Evolutionary conservation across 2,329 filamentous ascomycete species (phyloP).

Genomic region (Ophiostoma ulmi): DNA sequence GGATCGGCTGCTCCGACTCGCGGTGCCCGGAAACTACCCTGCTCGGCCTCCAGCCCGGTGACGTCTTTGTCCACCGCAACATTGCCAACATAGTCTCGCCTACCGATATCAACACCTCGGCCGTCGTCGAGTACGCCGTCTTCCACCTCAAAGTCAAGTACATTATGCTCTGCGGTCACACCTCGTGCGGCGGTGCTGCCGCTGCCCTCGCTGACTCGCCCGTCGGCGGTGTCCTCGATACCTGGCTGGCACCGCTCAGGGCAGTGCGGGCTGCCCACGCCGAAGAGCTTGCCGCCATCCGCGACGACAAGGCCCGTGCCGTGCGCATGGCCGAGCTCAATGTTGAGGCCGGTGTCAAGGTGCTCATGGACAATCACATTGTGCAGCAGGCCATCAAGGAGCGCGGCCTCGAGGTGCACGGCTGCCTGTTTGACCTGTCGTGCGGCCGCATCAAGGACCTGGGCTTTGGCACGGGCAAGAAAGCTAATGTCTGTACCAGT

Average conservation of each 20-base stretch:
- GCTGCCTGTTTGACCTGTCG: constrained; percentile 64
- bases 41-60: constrained; percentile 70
- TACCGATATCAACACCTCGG: constrained; percentile 67
- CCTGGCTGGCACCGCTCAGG: constrained; percentile 50
- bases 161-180: constrained; percentile 66
- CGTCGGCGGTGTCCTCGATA: constrained; percentile 51
- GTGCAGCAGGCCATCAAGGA: constrained; percentile 67
- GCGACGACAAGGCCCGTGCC: constrained; percentile 50
- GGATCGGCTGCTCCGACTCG: constrained; percentile 84
- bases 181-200: constrained; percentile 60
- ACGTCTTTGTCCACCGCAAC: constrained; percentile 86
- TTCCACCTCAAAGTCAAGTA: constrained; percentile 65
- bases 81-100: constrained; percentile 77
- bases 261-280: constrained; percentile 43
- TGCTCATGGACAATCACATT: constrained; percentile 62
- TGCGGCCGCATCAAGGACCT: constrained; percentile 47
- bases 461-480: constrained; percentile 39
- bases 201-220: constrained; percentile 48
- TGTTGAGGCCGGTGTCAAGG: constrained; percentile 62
- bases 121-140: constrained; percentile 77
- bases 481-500: constrained; percentile 19
- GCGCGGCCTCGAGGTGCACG: constrained; percentile 68
- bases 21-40: constrained; percentile 80
- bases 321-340: constrained; percentile 70
- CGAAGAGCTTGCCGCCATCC: constrained; percentile 51